These are phyloP conservation scores for Hemisphaericaspora nanyangensis DNA, from an alignment of 805 yeast genomes.

Conservation along the genomic window DNA sequence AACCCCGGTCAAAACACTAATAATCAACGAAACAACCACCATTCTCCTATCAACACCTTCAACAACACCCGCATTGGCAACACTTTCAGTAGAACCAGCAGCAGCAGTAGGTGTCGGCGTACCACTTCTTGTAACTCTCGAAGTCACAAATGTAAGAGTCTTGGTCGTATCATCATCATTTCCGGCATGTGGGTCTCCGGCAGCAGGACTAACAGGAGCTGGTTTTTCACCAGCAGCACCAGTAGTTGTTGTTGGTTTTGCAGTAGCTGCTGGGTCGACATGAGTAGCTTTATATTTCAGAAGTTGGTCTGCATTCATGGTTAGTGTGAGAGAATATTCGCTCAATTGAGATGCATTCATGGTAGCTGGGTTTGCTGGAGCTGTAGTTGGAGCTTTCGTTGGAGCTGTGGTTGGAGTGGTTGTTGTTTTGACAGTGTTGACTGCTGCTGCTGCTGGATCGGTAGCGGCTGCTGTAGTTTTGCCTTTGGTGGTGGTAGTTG, in stretches of 20 bases:
- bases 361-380: slow-evolving; percentile 13
- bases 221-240: slow-evolving; percentile 10
- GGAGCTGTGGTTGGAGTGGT: slow-evolving; percentile 8
- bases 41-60: neutral
- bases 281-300: slow-evolving; percentile 7
- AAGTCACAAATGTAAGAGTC: slow-evolving; percentile 26
- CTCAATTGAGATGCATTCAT: slow-evolving; percentile 12
- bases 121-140: slow-evolving; percentile 25
- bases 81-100: neutral
- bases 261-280: slow-evolving; percentile 5
- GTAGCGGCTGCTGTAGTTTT: slow-evolving; percentile 12
- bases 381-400: slow-evolving; percentile 5
- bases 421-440: slow-evolving; percentile 8
- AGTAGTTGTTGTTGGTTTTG: slow-evolving; percentile 12
- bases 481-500: slow-evolving; percentile 7
- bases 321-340: slow-evolving; percentile 6
- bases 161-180: slow-evolving; percentile 20
- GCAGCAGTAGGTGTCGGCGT: slow-evolving; percentile 3
- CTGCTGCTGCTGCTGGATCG: slow-evolving; percentile 10
- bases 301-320: slow-evolving; percentile 12
- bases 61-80: slow-evolving; percentile 3
- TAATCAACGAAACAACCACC: slow-evolving; percentile 5
- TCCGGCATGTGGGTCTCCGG: slow-evolving; percentile 10
- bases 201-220: slow-evolving; percentile 8
- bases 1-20: slow-evolving; percentile 8